Evolutionary conservation across 805 yeast genomes (phyloP), one percentile per base, ranked within the genome.

Genomic region (Saturnispora serradocipensis): DNA sequence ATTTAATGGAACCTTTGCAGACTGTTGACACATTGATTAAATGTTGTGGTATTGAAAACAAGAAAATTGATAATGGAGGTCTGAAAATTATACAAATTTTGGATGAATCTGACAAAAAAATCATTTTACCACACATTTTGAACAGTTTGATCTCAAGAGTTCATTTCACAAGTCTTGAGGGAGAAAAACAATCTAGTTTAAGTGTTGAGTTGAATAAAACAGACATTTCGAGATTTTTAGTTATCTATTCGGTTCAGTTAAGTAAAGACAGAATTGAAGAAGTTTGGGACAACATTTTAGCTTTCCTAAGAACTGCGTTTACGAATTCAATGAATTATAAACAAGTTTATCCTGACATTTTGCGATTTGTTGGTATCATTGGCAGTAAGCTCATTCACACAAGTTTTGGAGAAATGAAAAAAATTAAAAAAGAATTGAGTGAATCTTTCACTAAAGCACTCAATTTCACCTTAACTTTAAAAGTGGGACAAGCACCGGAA

Each of bases 21-120:
- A 80, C 83, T 0, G 66, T 88, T 52, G 95, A 86, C 59, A 74
- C 82, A 7, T 65, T 90, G 53, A 73, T 88, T 16, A 63, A 63
- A 16, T 59, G 66, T 10, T 49, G 54, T 45, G 44, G 49, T 6
- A 18, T 20, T 9, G 66, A 65, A 20, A 55, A 55, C 4, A 58
- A 59, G 16, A 58, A 63, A 5, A 54, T 55, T 27, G 55, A 60
- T 42, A 49, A 42, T 13, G 48, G 53, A 13, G 50, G 55, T 15
- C 32, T 58, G 58, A 84, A 82, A 57, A 61, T 87, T 1, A 65
- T 87, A n/a, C 88, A 86, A 63, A 82, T 86, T 2, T 68, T 90
- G 46, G 97, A 90, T 67, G 91, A 93, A 0, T 85, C 95, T 7
- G 78, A 86, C 56, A 86, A 95, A 0, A 86, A 81, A 52, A 59